Conservation (phyloP, 305 asterid species). For the Solanum aculeatissimum region DNA sequence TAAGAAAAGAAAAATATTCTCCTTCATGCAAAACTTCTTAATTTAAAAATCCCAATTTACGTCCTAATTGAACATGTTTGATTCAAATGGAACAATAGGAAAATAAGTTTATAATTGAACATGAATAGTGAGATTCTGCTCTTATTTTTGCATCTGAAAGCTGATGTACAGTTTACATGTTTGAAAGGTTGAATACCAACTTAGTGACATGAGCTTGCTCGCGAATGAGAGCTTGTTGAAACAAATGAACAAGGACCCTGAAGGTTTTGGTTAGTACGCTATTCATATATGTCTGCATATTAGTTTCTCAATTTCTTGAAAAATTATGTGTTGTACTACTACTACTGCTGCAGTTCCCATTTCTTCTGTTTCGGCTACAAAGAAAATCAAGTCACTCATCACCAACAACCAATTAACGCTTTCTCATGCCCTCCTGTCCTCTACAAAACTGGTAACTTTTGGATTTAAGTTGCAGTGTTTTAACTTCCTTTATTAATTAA, state of each 20-base stretch:
- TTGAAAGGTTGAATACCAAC: constrained; percentile 76
- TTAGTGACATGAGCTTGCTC: constrained; percentile 85
- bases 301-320: not conserved
- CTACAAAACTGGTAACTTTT: constrained; percentile 58
- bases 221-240: constrained; percentile 76
- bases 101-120: not conserved
- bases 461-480: not conserved
- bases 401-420: constrained; percentile 47
- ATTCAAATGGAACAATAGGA: not conserved
- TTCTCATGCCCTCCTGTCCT: constrained; percentile 74
- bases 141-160: not conserved
- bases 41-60: not conserved
- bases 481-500: not conserved
- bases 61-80: not conserved
- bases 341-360: constrained; percentile 57
- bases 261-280: constrained; percentile 58
- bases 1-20: not conserved
- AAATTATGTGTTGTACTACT: not conserved
- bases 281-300: not conserved
- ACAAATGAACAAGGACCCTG: constrained; percentile 65
- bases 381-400: constrained; percentile 86
- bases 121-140: not conserved
- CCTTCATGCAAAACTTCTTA: not conserved
- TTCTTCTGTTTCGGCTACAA: constrained; percentile 63
- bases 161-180: not conserved